Conservation (phyloP, 768 basidiomycete genomes). For the Termitomyces sp. region DNA sequence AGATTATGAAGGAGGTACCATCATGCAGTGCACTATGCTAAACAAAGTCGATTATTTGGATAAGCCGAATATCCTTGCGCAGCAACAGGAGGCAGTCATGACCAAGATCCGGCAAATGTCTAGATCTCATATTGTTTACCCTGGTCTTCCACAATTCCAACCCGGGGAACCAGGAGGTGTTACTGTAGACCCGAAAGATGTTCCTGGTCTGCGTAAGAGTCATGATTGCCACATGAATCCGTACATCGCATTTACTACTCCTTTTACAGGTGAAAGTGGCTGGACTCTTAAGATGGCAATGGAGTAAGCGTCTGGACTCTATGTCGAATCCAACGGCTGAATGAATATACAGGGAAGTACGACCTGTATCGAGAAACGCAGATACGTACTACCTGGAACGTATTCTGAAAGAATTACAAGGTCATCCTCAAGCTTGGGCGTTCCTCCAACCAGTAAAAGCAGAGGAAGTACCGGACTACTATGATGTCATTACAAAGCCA, state of each 20-base stretch:
- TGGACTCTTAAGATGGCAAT: constrained; percentile 86
- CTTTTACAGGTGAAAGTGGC: constrained; percentile 71
- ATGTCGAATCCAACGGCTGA: neutral
- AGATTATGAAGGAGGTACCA: constrained; percentile 98
- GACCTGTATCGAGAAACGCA: constrained; percentile 40
- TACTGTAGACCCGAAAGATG: constrained; percentile 65
- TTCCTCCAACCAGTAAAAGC: constrained; percentile 79
- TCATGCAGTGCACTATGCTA: constrained; percentile 99
- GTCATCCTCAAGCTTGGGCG: constrained; percentile 82
- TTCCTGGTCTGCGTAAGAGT: constrained; percentile 81
- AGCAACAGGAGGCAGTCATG: constrained; percentile 88
- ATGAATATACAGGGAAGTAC: constrained; percentile 26
- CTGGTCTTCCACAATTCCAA: constrained; percentile 76
- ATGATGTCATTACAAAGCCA: constrained; percentile 82
- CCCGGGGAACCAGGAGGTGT: constrained; percentile 49
- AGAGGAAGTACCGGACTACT: constrained; percentile 84
- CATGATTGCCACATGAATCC: constrained; percentile 8
- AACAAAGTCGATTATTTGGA: constrained; percentile 87
- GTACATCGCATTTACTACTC: constrained; percentile 6
- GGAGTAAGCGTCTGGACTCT: constrained; percentile 44
- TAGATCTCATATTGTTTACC: constrained; percentile 80
- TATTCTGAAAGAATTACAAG: constrained; percentile 74
- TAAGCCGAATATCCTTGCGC: constrained; percentile 68
- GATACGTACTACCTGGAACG: constrained; percentile 71
- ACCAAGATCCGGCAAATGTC: constrained; percentile 85